Evolutionary conservation across 2,329 filamentous ascomycete species (phyloP).

Genomic region (Ophiostoma piceae): DNA sequence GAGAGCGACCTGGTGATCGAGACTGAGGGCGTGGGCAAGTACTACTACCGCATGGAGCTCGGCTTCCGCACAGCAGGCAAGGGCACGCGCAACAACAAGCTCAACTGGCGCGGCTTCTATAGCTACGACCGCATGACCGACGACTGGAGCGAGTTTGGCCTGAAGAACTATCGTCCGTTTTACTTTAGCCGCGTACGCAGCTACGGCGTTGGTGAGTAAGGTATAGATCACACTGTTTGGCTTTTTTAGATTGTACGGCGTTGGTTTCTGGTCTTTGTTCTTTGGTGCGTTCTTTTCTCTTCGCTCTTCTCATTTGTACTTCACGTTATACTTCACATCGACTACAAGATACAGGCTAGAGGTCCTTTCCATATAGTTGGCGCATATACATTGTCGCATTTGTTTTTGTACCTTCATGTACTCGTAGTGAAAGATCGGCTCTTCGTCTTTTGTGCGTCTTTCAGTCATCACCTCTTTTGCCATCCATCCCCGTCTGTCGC

Average conservation of each 20-base stretch:
- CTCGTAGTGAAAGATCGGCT: neutral
- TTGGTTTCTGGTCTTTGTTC: neutral
- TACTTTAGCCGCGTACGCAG: conserved; percentile 63
- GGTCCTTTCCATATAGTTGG: neutral
- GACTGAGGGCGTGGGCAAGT: conserved; percentile 79
- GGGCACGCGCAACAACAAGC: conserved; percentile 72
- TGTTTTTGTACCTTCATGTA: neutral
- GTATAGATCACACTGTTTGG: neutral
- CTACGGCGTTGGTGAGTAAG: conserved; percentile 37
- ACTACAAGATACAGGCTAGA: neutral
- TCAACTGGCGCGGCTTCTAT: conserved; percentile 85
- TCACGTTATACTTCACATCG: too few species aligned
- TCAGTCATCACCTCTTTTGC: neutral
- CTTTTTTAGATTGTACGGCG: neutral
- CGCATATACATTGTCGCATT: neutral
- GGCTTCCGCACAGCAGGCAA: conserved; percentile 60
- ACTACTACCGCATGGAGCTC: conserved; percentile 79
- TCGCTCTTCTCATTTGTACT: neutral
- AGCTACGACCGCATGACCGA: conserved; percentile 85
- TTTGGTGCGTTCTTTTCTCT: neutral
- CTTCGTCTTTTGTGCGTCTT: neutral
- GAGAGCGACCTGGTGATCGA: conserved; percentile 75
- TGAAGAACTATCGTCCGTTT: conserved; percentile 60
- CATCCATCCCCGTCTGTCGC: neutral
- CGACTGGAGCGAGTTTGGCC: conserved; percentile 77